phyloP scores from a whole-genome alignment of 805 yeast genomes.

The Metschnikowia kunwiensis region DNA sequence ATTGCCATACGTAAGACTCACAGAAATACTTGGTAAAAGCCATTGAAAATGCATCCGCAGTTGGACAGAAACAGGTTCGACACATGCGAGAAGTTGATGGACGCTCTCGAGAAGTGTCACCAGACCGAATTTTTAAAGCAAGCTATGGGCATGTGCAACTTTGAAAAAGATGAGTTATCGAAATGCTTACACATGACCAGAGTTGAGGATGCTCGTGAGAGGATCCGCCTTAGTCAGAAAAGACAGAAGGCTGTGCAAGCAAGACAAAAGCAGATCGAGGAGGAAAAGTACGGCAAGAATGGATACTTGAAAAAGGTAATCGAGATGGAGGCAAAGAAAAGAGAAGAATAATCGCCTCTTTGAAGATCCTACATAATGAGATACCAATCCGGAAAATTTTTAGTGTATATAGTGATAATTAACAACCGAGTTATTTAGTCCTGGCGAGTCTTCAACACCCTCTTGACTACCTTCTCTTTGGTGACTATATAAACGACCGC shows the following conservation, averaged over 20 bases:
- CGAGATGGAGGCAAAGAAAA: slow-evolving; percentile 40
- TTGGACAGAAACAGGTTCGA: slow-evolving; percentile 42
- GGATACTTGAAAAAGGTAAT: slow-evolving; percentile 63
- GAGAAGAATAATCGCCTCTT: slow-evolving; percentile 4
- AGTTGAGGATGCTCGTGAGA: slow-evolving; percentile 55
- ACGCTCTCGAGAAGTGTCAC: slow-evolving; percentile 89
- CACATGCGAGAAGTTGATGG: slow-evolving; percentile 74
- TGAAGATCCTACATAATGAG: too few relatives aligned
- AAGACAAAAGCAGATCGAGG: slow-evolving; percentile 61
- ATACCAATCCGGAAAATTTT: neutral
- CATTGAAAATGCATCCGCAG: slow-evolving; percentile 51
- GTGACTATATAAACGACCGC: slow-evolving; percentile 90
- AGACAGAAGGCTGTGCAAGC: slow-evolving; percentile 53
- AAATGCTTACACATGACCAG: slow-evolving; percentile 81
- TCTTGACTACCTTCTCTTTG: slow-evolving; percentile 85
- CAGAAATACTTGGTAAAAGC: too few relatives aligned
- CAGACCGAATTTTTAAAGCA: slow-evolving; percentile 61
- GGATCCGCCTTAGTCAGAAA: slow-evolving; percentile 50
- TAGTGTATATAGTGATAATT: slow-evolving; percentile 4
- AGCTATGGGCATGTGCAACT: slow-evolving; percentile 81
- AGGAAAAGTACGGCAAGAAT: slow-evolving; percentile 78
- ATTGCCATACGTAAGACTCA: too few relatives aligned
- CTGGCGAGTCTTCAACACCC: slow-evolving; percentile 90
- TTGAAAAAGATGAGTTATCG: slow-evolving; percentile 73
- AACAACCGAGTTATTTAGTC: slow-evolving; percentile 49